Evolutionary conservation across 768 basidiomycete genomes (phyloP).

Genomic region (Cystofilobasidium ferigula): DNA sequence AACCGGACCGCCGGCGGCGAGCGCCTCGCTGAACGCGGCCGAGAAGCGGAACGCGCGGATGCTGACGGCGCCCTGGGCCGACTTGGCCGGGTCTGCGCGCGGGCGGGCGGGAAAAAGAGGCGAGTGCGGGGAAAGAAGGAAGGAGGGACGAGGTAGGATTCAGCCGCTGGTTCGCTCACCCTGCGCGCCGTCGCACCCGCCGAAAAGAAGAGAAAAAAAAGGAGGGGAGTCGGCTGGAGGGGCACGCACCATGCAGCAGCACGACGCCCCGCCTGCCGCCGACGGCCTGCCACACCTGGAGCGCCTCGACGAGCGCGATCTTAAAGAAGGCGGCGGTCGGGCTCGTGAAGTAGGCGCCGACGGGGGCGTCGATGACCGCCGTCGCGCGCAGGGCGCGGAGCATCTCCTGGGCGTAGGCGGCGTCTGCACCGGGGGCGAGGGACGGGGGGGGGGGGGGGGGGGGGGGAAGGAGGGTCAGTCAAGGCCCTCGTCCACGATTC

Average conservation of each 20-base stretch:
- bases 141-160: neutral
- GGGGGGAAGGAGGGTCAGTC: no score
- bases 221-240: no score
- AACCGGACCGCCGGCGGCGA: slow-evolving; percentile 67
- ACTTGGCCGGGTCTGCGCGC: slow-evolving; percentile 69
- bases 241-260: slow-evolving; percentile 67
- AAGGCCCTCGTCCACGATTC: no score
- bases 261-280: slow-evolving; percentile 76
- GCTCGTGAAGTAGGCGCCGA: slow-evolving; percentile 89
- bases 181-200: neutral
- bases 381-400: slow-evolving; percentile 80
- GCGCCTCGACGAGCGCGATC: slow-evolving; percentile 66
- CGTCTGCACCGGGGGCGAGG: slow-evolving; percentile 39
- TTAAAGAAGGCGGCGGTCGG: slow-evolving; percentile 75
- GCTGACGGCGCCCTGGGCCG: slow-evolving; percentile 68
- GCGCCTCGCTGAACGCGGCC: slow-evolving; percentile 64
- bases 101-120: no score
- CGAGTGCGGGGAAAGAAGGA: slow-evolving; percentile 5
- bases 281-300: slow-evolving; percentile 73
- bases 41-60: slow-evolving; percentile 84
- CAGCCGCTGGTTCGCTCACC: slow-evolving; percentile 15
- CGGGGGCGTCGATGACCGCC: slow-evolving; percentile 76
- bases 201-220: no score
- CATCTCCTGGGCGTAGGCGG: slow-evolving; percentile 64
- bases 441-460: slow-evolving; percentile 47